Evolutionary conservation across 345 rosid genomes (phyloP).

Genomic region (Eutrema heterophyllum): DNA sequence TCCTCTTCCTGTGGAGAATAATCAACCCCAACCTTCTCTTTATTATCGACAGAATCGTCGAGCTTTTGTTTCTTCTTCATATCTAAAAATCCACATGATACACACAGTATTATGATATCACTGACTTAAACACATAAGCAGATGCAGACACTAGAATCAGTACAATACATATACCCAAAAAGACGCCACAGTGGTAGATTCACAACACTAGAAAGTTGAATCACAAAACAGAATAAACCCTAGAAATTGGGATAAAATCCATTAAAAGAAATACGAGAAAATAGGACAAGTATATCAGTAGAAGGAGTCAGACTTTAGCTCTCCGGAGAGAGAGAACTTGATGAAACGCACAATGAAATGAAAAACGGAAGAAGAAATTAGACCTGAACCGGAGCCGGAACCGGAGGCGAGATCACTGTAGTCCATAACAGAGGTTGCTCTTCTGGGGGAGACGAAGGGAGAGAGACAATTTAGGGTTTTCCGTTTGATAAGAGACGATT

Average conservation of each 20-base stretch:
- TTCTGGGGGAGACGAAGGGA: not conserved
- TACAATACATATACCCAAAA: too few species aligned
- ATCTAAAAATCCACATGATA: not conserved
- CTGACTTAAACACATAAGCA: not conserved
- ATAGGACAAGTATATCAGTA: too few species aligned
- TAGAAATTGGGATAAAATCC: too few species aligned
- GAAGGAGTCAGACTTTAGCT: too few species aligned
- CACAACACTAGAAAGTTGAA: not conserved
- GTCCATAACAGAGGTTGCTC: not conserved
- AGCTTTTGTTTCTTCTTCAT: slow-evolving; percentile 1
- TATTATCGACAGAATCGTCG: not conserved
- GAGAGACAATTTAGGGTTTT: not conserved
- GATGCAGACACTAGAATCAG: too few species aligned
- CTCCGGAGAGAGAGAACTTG: too few species aligned
- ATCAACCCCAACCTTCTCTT: not conserved
- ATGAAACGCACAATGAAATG: not conserved
- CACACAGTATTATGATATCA: not conserved
- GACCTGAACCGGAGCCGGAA: not conserved
- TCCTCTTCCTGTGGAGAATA: not conserved
- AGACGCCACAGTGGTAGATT: not conserved
- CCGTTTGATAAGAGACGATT: not conserved
- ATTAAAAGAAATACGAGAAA: too few species aligned
- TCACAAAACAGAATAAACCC: too few species aligned
- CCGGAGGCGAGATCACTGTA: not conserved
- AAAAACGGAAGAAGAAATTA: not conserved